Percentiles rank a stretch among this genome's conserved stretches.
Conservation (phyloP, 1,284 basidiomycete species). For the Leucoagaricus sp. region DNA sequence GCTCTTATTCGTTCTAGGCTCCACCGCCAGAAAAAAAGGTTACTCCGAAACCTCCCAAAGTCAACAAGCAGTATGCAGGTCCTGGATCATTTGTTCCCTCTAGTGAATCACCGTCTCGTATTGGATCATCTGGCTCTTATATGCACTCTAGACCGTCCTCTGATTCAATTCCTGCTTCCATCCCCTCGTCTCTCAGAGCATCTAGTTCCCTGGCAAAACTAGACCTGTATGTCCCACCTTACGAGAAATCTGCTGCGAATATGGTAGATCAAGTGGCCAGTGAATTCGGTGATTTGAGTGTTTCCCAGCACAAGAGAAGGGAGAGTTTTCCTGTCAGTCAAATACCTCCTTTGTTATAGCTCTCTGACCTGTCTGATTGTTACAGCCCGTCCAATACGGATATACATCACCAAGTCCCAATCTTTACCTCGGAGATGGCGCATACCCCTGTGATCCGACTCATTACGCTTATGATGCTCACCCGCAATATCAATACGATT, state of each 20-base stretch:
- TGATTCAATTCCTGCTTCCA: slow-evolving; percentile 39
- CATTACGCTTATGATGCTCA: slow-evolving; percentile 32
- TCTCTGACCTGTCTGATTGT: slow-evolving; percentile 9
- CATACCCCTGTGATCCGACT: slow-evolving; percentile 43
- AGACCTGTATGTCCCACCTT: slow-evolving; percentile 75
- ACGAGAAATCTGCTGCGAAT: slow-evolving; percentile 44
- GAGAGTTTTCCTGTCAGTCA: slow-evolving; percentile 66
- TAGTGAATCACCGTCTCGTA: slow-evolving; percentile 32
- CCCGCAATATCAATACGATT: slow-evolving; percentile 29
- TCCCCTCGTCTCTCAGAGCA: slow-evolving; percentile 58
- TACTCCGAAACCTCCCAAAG: slow-evolving; percentile 48
- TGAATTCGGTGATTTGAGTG: slow-evolving; percentile 66
- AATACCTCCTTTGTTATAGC: background rate
- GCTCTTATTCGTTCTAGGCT: slow-evolving; percentile 46
- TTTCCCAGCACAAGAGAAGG: slow-evolving; percentile 45
- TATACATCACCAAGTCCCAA: slow-evolving; percentile 30
- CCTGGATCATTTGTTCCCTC: slow-evolving; percentile 72
- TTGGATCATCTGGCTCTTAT: background rate
- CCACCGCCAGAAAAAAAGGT: slow-evolving; percentile 71
- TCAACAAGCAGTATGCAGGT: slow-evolving; percentile 69
- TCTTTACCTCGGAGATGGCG: slow-evolving; percentile 28
- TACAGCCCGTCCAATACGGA: slow-evolving; percentile 38
- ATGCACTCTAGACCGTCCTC: slow-evolving; percentile 23
- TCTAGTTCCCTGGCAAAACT: slow-evolving; percentile 60
- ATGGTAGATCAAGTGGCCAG: slow-evolving; percentile 52